Evolutionary conservation across 495 filamentous ascomycete species (phyloP).

Genomic region (Stereocaulon alpinum): DNA sequence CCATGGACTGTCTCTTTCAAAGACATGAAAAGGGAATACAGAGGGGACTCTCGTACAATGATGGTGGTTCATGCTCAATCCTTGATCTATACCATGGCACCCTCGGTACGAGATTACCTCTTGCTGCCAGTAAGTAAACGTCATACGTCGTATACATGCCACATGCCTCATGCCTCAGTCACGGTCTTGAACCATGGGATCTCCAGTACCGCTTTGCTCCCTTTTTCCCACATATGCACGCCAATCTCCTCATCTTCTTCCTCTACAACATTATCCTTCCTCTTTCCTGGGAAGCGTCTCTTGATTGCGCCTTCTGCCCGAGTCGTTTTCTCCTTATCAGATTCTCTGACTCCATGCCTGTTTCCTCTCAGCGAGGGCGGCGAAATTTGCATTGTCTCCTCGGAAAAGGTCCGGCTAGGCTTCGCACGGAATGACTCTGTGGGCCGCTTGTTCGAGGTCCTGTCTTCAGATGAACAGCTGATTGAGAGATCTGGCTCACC

Average conservation of each 20-base stretch:
- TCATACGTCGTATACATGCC: too few relatives aligned
- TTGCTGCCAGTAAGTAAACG: too few relatives aligned
- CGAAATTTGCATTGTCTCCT: neutral
- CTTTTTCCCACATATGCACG: conserved; percentile 16
- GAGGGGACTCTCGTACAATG: too few relatives aligned
- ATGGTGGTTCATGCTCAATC: too few relatives aligned
- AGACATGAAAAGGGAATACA: too few relatives aligned
- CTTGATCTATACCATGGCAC: too few relatives aligned
- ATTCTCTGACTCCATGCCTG: too few relatives aligned
- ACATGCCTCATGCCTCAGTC: neutral
- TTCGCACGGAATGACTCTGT: neutral
- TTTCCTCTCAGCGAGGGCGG: too few relatives aligned
- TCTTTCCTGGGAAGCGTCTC: neutral
- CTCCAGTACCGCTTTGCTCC: conserved; percentile 12
- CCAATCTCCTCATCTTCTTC: conserved; percentile 11
- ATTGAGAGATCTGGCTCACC: neutral
- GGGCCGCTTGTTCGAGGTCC: neutral
- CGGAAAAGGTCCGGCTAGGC: neutral
- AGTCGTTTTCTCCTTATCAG: too few relatives aligned
- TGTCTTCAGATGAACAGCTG: neutral
- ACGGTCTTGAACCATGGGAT: conserved; percentile 13
- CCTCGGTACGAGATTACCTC: too few relatives aligned
- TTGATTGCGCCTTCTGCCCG: conserved; percentile 8
- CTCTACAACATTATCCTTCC: conserved; percentile 3
- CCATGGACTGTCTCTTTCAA: too few relatives aligned